Base-by-base conservation (phyloP, 1,284 basidiomycete genomes). In the Puccinia coronata region DNA sequence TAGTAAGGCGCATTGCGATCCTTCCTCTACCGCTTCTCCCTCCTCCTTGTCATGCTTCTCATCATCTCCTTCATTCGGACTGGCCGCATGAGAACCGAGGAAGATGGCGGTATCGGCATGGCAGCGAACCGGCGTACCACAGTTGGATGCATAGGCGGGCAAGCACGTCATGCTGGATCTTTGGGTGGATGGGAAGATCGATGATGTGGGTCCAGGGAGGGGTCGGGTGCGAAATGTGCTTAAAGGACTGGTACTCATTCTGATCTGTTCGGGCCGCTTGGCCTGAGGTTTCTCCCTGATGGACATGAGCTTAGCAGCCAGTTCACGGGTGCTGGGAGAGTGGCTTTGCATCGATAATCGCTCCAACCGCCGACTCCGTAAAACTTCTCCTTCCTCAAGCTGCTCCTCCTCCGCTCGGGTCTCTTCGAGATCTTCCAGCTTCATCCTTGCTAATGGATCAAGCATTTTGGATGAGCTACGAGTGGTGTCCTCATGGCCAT, bases 1-100 rank as follows among this genome's bases (percentile, higher is more conserved):
- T 25, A 78, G 65, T 69, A 78, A 78, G 25, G 72, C 72, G 36
- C 72, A 75, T 47, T 75, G 53, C 23, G 72, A 43, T 25, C 36
- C 34, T 36, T 63, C 34, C 39, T n/a, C 67, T 63, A 23, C 59
- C 12, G 16, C 34, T 36, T 39, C 34, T 75, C 47, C 72, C 12
- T 69, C 49, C 49, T 47, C 63, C 39, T 39, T n/a, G 34, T 41
- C 31, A n/a, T 23, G n/a, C 20, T 67, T 53, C 34, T 39, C 23
- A 49, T 78, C 47, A 49, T 67, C 47, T 36, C 23, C 36, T 55
- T 9, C 18, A 5, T 3, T 69, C 1, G 16, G 23, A 39, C 49
- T 72, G 20, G 47, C 39, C 18, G n/a, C n/a, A 55, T 25, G 20
- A 6, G 59, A 65, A 39, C 14, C 49, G 9, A 69, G 31, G 74